Evolutionary conservation across 116 monocot genomes (phyloP), one percentile per base, ranked within the genome.

Genomic region (Phalaenopsis hybrid): DNA sequence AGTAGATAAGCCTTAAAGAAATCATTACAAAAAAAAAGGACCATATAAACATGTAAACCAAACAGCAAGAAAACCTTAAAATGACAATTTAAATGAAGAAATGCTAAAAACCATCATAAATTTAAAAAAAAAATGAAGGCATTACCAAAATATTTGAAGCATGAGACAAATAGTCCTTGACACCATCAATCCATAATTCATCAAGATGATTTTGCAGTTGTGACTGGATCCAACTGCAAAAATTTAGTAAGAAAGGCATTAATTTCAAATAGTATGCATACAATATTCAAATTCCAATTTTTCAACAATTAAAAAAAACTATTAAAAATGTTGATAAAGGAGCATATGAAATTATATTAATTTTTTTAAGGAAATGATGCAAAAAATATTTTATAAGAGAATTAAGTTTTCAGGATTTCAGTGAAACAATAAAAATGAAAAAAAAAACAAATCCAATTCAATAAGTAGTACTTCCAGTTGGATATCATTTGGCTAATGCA

Each of bases 141-240:
- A 44, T 75, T 90, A 98, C 98, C 98, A 86, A 88, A 18, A 94
- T 86, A 58, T 85, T 77, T 37, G 93, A 92, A 67, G 95, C 93
- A 87, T 99, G 95, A 84, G 86, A 88, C 69, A 93, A 61, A 87
- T 99, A 99, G 44, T 99, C 93, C 48, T 75, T 85, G 6, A 88
- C 85, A 82, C 95, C 99, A 85, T 93, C 99, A 85, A 93, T 88
- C 99, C 99, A 99, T 12, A 99, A 88, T 83, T 99, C 99, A 84
- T 93, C 89, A 46, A 89, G 93, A 87, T 95, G 95, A 83, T 93
- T 88, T 82, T 95, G 88, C 55, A 99, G 85, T 85, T 99, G 99
- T 59, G 81, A 88, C 51, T 95, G 93, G 52, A 95, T 88, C 99
- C 99, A 99, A 85, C 99, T 99, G 92, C 81, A 82, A 20, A 46